Evolutionary conservation across 306 rosid species (phyloP).

Genomic region (Lupinus albus): DNA sequence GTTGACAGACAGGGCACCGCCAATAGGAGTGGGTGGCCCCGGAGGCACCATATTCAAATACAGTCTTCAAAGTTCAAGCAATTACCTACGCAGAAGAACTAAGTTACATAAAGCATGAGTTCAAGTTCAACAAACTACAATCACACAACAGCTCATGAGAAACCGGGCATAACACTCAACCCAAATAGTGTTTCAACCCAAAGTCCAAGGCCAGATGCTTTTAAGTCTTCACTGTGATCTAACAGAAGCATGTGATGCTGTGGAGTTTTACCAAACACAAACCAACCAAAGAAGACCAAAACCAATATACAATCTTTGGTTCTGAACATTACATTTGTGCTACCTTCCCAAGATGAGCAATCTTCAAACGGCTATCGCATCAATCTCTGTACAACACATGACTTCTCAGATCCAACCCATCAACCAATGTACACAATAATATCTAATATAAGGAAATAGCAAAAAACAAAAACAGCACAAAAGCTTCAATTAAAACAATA

Average conservation of each 20-base stretch:
- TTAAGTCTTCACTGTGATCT: conserved; percentile 55
- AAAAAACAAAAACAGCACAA: conserved; percentile 21
- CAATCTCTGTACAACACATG: conserved; percentile 57
- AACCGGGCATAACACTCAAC: conserved; percentile 49
- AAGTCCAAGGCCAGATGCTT: conserved; percentile 48
- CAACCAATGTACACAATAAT: conserved; percentile 46
- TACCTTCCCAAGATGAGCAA: conserved; percentile 22
- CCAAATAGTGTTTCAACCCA: conserved; percentile 49
- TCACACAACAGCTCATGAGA: conserved; percentile 47
- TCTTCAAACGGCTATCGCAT: conserved; percentile 47
- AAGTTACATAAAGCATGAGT: conserved; percentile 52
- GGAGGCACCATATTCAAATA: conserved; percentile 75
- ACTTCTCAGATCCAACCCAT: conserved; percentile 69
- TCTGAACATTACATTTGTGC: no score
- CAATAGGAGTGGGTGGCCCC: conserved; percentile 87
- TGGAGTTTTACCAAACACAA: conserved; percentile 57
- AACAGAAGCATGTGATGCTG: conserved; percentile 51
- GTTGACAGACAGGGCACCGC: conserved; percentile 82
- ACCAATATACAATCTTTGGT: conserved; percentile 26
- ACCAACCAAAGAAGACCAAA: conserved; percentile 52
- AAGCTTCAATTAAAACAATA: conserved; percentile 38
- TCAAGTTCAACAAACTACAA: conserved; percentile 47
- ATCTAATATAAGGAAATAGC: conserved; percentile 33
- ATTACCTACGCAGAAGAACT: conserved; percentile 49
- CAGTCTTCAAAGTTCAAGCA: conserved; percentile 39